These are phyloP conservation scores for Fomes fomentarius DNA, from an alignment of 1,284 basidiomycete species.

Conservation along the genomic window DNA sequence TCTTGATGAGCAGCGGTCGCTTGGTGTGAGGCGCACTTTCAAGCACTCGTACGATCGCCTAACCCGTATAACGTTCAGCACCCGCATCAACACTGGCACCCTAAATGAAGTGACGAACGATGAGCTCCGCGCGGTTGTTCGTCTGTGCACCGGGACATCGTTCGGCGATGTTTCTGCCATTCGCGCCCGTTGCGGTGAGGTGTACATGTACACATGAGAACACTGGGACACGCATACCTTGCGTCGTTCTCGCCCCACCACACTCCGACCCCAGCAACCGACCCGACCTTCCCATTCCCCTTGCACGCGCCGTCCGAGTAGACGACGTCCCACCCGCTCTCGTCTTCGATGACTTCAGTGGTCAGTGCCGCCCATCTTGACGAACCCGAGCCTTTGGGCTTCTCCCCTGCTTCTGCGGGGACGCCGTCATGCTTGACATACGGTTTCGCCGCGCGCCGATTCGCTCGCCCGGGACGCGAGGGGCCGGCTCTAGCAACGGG, in stretches of 20 bases:
- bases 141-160: conserved; percentile 84
- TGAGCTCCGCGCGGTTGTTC: conserved; percentile 90
- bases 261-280: conserved; percentile 74
- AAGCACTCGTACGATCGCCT: conserved; percentile 79
- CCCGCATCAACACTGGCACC: too few species aligned
- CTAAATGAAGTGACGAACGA: conserved; percentile 64
- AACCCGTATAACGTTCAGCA: too few species aligned
- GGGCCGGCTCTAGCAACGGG: too few species aligned
- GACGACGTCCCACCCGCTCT: conserved; percentile 51
- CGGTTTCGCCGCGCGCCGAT: too few species aligned
- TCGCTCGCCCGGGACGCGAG: too few species aligned
- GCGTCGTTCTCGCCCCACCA: conserved; percentile 72
- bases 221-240: conserved; percentile 44
- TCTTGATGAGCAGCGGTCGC: conserved; percentile 65
- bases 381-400: conserved; percentile 2
- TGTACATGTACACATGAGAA: background rate
- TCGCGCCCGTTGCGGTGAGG: background rate
- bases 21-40: conserved; percentile 62
- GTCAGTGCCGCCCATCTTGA: conserved; percentile 16
- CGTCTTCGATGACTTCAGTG: conserved; percentile 23
- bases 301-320: conserved; percentile 84
- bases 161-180: conserved; percentile 69
- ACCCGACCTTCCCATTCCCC: conserved; percentile 66
- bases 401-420: too few species aligned
- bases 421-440: too few species aligned